Base-by-base conservation (phyloP, 345 rosid species). In the Microthlaspi erraticum region DNA sequence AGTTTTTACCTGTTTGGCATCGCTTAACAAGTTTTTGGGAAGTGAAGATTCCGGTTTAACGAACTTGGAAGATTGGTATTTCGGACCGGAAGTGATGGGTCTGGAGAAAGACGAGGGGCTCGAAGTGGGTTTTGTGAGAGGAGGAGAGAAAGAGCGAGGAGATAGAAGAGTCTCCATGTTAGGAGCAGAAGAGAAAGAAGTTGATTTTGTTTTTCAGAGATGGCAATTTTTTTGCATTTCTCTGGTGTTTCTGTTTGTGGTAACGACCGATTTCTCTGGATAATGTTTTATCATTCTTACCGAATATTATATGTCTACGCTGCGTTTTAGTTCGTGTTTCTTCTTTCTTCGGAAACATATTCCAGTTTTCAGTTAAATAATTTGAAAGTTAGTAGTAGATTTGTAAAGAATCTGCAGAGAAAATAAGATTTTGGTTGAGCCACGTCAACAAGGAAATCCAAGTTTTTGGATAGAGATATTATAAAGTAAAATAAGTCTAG, bases 371-470 rank as follows among this genome's bases (percentile, higher is more conserved):
- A 26, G 29, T 26, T 26, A 26, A 26, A 2, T 26, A 26, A 26
- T 26, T 26, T 26, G 29, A 26, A 26, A 26, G 3, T 26, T 26
- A 26, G 29, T 26, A 26, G 29, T 26, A 26, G 29, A 26, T 26
- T 26, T 26, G 29, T 11, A 49, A 23, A n/a, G 54, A 23, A 59
- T 58, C 42, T 23, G 23, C 60, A 33, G 18, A 55, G 43, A 29
- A 45, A 36, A 13, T 60, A 43, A 53, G 73, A 52, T 34, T 71
- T 34, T 75, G 44, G 64, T 75, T 60, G 50, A 55, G 54, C 50
- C 68, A 74, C 63, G 63, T 67, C 57, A 67, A 44, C 58, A 67
- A 42, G 43, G 14, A 60, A 52, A 75, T 68, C 64, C 51, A 68
- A 68, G 29, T 43, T 55, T 68, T 61, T 54, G 77, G 26, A 0